Conservation (phyloP, 2,329 filamentous ascomycete genomes). For the Phoma sp. region DNA sequence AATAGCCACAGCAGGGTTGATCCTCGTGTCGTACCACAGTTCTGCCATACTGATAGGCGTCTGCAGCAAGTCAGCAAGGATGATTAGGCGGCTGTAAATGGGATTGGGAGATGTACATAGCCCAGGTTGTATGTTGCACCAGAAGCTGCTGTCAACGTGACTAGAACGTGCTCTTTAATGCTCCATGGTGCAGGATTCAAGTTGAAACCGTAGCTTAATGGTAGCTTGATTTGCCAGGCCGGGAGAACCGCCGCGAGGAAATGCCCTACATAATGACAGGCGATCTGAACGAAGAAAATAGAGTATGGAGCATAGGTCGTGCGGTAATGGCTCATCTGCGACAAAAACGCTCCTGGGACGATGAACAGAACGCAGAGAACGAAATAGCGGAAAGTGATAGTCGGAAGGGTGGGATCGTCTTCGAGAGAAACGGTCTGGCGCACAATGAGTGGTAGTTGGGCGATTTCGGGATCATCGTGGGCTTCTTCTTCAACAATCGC, state of each 20-base stretch:
- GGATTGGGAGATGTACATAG: conserved; percentile 50
- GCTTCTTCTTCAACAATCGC: conserved; percentile 24
- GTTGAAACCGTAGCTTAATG: conserved; percentile 59
- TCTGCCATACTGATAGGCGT: conserved; percentile 61
- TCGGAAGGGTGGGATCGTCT: conserved; percentile 64
- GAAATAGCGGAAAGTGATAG: conserved; percentile 68
- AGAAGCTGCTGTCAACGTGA: conserved; percentile 56
- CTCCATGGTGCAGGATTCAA: conserved; percentile 65
- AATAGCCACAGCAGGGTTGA: conserved; percentile 62
- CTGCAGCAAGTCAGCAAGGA: not conserved
- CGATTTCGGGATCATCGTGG: conserved; percentile 37
- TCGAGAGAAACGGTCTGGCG: conserved; percentile 64
- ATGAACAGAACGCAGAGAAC: conserved; percentile 63
- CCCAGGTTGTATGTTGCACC: conserved; percentile 43
- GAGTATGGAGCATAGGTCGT: conserved; percentile 67
- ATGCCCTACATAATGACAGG: conserved; percentile 62
- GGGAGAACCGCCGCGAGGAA: conserved; percentile 62
- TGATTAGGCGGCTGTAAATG: too few species aligned
- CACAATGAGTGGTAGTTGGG: conserved; percentile 63
- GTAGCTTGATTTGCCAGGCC: conserved; percentile 56
- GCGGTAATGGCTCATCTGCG: conserved; percentile 63
- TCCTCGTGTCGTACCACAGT: conserved; percentile 62
- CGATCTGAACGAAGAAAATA: conserved; percentile 68
- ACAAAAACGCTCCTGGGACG: conserved; percentile 64
- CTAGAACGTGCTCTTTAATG: conserved; percentile 64